phyloP scores from a whole-genome alignment of 1,139 yeast genomes.

The Hanseniaspora uvarum region DNA sequence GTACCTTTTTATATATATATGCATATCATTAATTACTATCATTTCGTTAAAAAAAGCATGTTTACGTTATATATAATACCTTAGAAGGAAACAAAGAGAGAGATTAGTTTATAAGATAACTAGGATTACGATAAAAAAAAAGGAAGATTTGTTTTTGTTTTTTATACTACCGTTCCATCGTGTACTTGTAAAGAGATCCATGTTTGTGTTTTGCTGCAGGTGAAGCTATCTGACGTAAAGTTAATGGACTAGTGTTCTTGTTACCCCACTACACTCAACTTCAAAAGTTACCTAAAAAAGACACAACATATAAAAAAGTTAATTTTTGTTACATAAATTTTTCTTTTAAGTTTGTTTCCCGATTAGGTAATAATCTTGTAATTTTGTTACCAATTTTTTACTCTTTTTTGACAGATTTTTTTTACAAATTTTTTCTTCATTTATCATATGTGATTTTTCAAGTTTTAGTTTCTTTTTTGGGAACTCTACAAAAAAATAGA shows the following conservation, averaged over 20 bases:
- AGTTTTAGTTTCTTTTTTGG: not conserved
- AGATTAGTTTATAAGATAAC: not conserved
- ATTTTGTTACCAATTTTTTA: not conserved
- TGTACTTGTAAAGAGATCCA: not conserved
- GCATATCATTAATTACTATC: not conserved
- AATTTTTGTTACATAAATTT: not conserved
- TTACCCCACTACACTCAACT: not conserved
- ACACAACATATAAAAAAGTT: not conserved
- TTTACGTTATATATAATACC: not conserved
- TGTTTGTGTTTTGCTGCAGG: too few relatives aligned
- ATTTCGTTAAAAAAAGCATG: not conserved
- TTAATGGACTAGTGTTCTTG: too few relatives aligned
- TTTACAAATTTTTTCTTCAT: not conserved
- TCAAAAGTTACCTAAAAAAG: not conserved
- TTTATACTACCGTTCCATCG: not conserved
- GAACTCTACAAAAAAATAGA: too few relatives aligned
- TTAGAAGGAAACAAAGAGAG: not conserved
- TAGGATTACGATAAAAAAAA: not conserved
- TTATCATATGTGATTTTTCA: too few relatives aligned
- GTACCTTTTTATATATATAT: not conserved
- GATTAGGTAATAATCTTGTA: not conserved
- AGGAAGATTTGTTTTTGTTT: not conserved
- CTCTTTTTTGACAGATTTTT: not conserved
- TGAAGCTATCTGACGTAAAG: too few relatives aligned
- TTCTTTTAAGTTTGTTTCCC: not conserved